Evolutionary conservation across 805 yeast species (phyloP).

Genomic region (Candida hungchunana): DNA sequence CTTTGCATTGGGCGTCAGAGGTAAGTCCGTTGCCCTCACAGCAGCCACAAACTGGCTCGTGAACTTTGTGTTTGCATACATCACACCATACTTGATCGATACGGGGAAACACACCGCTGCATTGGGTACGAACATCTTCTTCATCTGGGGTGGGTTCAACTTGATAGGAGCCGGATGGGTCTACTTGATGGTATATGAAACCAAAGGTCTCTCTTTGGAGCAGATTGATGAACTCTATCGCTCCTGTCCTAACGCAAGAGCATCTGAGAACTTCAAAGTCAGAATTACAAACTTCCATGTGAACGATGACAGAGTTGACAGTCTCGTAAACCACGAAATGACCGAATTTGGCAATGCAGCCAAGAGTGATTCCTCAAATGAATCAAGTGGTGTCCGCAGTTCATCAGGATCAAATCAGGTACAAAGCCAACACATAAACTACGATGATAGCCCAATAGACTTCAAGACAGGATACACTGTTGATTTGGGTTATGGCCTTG

Average conservation of each 20-base stretch:
- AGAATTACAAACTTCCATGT: constrained; percentile 6
- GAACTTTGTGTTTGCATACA: constrained; percentile 69
- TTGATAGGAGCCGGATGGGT: constrained; percentile 54
- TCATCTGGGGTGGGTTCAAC: constrained; percentile 75
- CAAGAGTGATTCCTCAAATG: constrained; percentile 8
- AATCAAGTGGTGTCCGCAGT: constrained; percentile 4
- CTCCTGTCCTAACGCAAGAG: constrained; percentile 50
- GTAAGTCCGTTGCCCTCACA: constrained; percentile 69
- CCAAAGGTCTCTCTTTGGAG: constrained; percentile 75
- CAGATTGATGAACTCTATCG: constrained; percentile 75
- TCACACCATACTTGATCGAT: constrained; percentile 72
- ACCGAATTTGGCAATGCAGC: neutral
- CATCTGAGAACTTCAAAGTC: constrained; percentile 41
- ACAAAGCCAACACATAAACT: too few species aligned
- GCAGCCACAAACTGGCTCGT: constrained; percentile 80
- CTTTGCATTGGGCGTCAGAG: constrained; percentile 68
- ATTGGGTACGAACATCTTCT: constrained; percentile 68
- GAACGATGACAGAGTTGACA: constrained; percentile 1
- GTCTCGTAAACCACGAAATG: constrained; percentile 1
- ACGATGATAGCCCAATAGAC: constrained; percentile 6
- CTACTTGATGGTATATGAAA: constrained; percentile 69
- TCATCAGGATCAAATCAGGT: constrained; percentile 1
- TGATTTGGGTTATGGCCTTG: constrained; percentile 25
- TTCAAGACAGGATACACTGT: constrained; percentile 19
- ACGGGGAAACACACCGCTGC: constrained; percentile 64